Base-by-base conservation (phyloP, 2,329 filamentous ascomycete genomes). In the Neonectria ditissima region DNA sequence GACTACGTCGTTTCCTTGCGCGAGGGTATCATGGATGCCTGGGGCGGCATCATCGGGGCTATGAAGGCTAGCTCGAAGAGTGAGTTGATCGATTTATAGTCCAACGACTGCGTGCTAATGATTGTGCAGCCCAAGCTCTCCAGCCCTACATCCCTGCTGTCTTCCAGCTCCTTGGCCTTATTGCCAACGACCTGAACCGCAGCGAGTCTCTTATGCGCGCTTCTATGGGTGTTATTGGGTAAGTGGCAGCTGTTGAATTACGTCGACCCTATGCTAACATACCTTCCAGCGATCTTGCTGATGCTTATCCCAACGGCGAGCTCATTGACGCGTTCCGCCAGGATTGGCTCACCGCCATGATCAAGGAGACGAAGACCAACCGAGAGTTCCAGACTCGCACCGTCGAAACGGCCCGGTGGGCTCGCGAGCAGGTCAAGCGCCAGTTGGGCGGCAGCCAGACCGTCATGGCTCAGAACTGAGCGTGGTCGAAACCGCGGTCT, bases 1-100 rank as follows among this genome's bases (percentile, higher is more conserved):
- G 95, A 98, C 80, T 99, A 99, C 77, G 91, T 99, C 72, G 89
- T 97, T 68, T 97, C 94, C 20, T 87, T 99, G 52, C 91, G 96
- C 57, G 97, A 99, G 78, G 96, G 95, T 72, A 98, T 99, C 71
- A 97, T 98, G 91, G 96, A 99, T 84, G 96, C 96, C 34, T 99
- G 97, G 94, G 94, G 94, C 74, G 96, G 96, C 70, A 96, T 97
- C 70, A 94, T 99, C 76, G 90, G 95, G 78, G 94, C 96, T 56
- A 94, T 98, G 91, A 97, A 96, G 84, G 82, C 86, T 55, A 92
- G 91, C 75, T 84, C 83, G 75, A 95, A 95, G 84, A 89, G 91
- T 92, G 80, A 79, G 89, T 82, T n/a, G 2, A 14, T 32, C 1
- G 24, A 20, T 3, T 24, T 16, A 4, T 24, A 7, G 41, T 39